Base-by-base conservation (phyloP, 129 eudicot species). In the Pittosporum tobira region DNA sequence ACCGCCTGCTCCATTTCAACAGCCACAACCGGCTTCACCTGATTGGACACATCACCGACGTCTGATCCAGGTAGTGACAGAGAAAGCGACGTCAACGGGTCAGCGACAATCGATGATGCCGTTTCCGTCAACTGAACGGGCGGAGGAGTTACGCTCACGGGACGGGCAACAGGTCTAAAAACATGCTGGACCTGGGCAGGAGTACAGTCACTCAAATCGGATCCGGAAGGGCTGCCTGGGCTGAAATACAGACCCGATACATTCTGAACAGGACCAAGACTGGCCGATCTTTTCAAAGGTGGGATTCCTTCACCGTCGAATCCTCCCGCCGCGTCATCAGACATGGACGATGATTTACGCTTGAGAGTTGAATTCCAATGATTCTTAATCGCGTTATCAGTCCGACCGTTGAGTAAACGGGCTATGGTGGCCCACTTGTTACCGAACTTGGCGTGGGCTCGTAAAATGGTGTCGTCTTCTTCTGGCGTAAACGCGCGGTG, bases 381-480 rank as follows among this genome's bases (percentile, higher is more conserved):
- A 60, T 87, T 87, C 49, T 87, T 87, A 0, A 87, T 77, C 29
- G 96, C 96, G 79, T 87, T 87, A 59, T 87, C 96, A 0, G 96
- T 87, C 42, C 96, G 73, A 19, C 94, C 94, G 31, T 71, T 69
- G 5, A 87, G 73, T 62, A 87, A 18, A 1, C 93, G 87, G 7
- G 96, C 83, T 18, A 87, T 87, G 6, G 93, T 83, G 18, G 93
- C 96, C 96, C 96, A 87, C 66, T 83, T 83, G 73, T 87, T 87
- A 14, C 96, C 96, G 7, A 69, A 69, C 71, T 65, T 66, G 1
- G 79, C 94, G 61, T 83, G 96, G 10, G 96, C 96, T 59, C 75
- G 53, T 7, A 87, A 18, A 46, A 83, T 87, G 15, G 63, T 75
- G 50, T 79, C 85, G 45, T 87, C 96, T 19, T 87, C 96, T 23